Percentiles rank a stretch among this genome's conserved stretches.
These are phyloP conservation scores for Epichloe typhina DNA, from an alignment of 2,329 filamentous ascomycete species.

Conservation along the genomic window DNA sequence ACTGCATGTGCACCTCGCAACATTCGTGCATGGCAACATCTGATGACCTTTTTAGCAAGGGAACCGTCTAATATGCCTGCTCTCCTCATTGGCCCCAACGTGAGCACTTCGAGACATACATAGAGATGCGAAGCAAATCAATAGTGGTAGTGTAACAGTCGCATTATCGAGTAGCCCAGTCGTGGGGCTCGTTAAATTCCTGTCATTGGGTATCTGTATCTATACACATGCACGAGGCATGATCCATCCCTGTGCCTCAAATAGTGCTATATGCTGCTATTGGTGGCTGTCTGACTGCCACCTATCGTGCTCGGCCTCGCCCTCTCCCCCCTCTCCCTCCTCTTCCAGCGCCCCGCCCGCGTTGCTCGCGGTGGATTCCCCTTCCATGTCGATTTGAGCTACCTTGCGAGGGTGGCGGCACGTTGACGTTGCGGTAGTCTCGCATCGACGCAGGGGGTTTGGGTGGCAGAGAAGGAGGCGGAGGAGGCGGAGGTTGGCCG, in stretches of 20 bases:
- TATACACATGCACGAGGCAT: not conserved
- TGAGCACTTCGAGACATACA: not conserved
- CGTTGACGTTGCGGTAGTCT: constrained; percentile 16
- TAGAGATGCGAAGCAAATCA: not conserved
- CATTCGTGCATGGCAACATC: not conserved
- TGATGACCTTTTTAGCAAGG: not conserved
- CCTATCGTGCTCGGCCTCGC: constrained; percentile 6
- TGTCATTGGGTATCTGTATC: constrained; percentile 1
- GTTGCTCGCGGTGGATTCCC: constrained; percentile 10
- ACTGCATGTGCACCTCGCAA: not conserved
- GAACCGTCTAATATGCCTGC: no score
- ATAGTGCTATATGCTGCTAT: not conserved
- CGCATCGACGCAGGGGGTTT: constrained; percentile 15
- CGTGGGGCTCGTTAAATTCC: not conserved
- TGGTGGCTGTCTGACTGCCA: not conserved
- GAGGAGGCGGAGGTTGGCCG: constrained; percentile 7
- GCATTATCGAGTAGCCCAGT: not conserved
- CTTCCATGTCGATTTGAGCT: constrained; percentile 10
- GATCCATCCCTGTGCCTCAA: not conserved
- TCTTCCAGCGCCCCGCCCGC: constrained; percentile 16
- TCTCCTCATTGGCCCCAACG: no score
- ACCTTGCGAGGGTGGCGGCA: constrained; percentile 10
- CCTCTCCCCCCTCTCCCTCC: constrained; percentile 10
- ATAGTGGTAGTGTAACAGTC: not conserved
- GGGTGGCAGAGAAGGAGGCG: constrained; percentile 16